Evolutionary conservation across 2,329 filamentous ascomycete genomes (phyloP).

Genomic region (Amesomyces nigricolor): DNA sequence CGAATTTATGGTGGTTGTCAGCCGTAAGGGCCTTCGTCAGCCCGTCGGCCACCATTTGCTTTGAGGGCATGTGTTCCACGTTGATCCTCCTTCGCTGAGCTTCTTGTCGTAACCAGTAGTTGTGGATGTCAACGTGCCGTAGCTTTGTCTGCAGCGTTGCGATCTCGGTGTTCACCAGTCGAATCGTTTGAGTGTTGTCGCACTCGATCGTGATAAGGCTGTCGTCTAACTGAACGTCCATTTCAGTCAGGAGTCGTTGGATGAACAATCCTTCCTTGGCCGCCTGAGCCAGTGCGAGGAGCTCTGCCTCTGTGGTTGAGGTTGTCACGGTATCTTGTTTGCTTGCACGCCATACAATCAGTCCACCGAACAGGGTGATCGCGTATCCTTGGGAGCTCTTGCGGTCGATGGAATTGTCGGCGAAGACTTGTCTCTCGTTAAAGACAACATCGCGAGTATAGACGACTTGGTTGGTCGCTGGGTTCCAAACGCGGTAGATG

Average conservation of each 20-base stretch:
- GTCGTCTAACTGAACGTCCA: background rate
- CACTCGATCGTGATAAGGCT: background rate
- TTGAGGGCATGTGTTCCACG: background rate
- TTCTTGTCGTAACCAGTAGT: conserved; percentile 8
- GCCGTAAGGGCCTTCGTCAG: too few relatives aligned
- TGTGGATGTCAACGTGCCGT: conserved; percentile 13
- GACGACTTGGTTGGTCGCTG: background rate
- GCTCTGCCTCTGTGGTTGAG: conserved; percentile 1
- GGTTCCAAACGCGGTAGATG: conserved; percentile 13
- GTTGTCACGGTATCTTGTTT: conserved; percentile 12
- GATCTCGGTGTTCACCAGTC: conserved; percentile 2
- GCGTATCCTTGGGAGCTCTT: conserved; percentile 9
- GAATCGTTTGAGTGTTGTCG: conserved; percentile 9
- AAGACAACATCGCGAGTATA: conserved; percentile 9
- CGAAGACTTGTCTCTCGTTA: conserved; percentile 10
- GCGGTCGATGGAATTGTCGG: conserved; percentile 3
- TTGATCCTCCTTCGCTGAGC: background rate
- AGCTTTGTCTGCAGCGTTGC: conserved; percentile 7
- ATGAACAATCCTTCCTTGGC: conserved; percentile 3
- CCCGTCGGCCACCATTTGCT: too few relatives aligned
- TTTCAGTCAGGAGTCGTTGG: background rate
- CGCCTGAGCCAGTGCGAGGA: background rate
- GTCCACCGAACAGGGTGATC: conserved; percentile 8
- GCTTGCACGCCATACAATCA: conserved; percentile 6
- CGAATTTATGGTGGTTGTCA: too few relatives aligned